Conservation (phyloP, 2,329 filamentous ascomycete species). For the Colletotrichum shisoi region DNA sequence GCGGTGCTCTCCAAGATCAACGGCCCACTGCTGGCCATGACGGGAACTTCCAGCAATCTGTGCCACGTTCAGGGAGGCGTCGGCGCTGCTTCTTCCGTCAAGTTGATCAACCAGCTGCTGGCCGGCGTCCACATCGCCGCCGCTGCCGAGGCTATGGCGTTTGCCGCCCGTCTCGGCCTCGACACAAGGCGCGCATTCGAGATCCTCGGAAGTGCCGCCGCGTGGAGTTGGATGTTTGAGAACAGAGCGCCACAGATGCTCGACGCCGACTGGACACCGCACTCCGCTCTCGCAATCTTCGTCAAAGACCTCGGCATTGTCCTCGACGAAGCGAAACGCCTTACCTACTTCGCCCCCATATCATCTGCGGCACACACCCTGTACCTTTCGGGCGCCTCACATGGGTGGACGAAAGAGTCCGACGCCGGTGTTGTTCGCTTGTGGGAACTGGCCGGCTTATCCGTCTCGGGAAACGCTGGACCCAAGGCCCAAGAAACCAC, state of each 20-base stretch:
- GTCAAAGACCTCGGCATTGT: constrained; percentile 49
- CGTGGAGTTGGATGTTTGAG: constrained; percentile 51
- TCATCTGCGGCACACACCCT: constrained; percentile 46
- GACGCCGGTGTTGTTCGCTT: constrained; percentile 50
- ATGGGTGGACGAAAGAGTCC: constrained; percentile 47
- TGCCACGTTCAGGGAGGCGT: constrained; percentile 61
- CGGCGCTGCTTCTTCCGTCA: constrained; percentile 63
- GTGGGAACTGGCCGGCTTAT: constrained; percentile 48
- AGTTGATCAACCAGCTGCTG: constrained; percentile 66
- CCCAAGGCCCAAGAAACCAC: constrained; percentile 13
- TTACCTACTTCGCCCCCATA: constrained; percentile 44
- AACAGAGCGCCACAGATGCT: constrained; percentile 50
- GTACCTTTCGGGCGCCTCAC: constrained; percentile 47
- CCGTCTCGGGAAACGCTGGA: constrained; percentile 39
- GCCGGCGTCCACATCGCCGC: constrained; percentile 66
- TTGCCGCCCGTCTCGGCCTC: constrained; percentile 61
- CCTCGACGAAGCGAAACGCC: constrained; percentile 47
- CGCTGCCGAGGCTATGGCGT: constrained; percentile 64
- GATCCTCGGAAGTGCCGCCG: constrained; percentile 52
- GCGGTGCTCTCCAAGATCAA: constrained; percentile 42
- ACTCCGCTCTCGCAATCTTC: constrained; percentile 49
- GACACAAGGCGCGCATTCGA: constrained; percentile 60
- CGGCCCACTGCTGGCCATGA: constrained; percentile 47
- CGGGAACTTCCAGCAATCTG: constrained; percentile 46
- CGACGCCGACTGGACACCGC: constrained; percentile 48